Evolutionary conservation across 345 rosid species (phyloP).

Genomic region (Sapria himalayana): DNA sequence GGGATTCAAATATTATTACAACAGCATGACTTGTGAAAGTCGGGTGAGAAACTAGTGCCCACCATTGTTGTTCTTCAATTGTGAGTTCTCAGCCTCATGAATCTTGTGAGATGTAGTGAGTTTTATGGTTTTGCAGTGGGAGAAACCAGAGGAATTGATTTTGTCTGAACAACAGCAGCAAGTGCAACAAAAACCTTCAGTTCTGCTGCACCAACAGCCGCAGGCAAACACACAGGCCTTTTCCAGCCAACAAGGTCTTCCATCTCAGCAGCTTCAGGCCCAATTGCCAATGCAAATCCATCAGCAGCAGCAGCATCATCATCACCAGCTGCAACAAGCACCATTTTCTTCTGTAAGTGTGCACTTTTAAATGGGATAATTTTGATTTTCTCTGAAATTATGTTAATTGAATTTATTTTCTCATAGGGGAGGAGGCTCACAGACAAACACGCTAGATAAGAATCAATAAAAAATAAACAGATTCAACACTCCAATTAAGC

Average conservation of each 20-base stretch:
- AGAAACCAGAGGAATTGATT: conserved; percentile 79
- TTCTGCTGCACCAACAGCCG: conserved; percentile 34
- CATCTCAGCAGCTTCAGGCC: conserved; percentile 34
- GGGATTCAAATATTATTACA: conserved; percentile 88
- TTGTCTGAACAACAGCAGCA: conserved; percentile 42
- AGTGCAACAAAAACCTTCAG: conserved; percentile 22
- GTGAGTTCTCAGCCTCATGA: conserved; percentile 3
- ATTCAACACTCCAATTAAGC: too few species aligned
- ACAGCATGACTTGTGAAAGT: conserved; percentile 64
- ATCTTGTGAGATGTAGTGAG: conserved; percentile 7
- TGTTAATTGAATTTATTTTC: background rate
- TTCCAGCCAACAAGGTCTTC: conserved; percentile 33
- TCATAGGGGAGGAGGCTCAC: too few species aligned
- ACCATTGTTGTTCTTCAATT: conserved; percentile 3
- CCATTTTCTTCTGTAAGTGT: conserved; percentile 38
- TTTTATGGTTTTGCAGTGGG: conserved; percentile 37
- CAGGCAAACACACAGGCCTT: conserved; percentile 26
- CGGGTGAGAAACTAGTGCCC: conserved; percentile 37
- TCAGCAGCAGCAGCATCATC: conserved; percentile 32
- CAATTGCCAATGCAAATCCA: conserved; percentile 36
- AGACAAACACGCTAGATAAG: too few species aligned
- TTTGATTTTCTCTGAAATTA: background rate
- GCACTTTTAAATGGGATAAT: background rate
- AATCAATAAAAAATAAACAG: too few species aligned
- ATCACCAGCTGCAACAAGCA: conserved; percentile 36